Base-by-base conservation (phyloP, 495 filamentous ascomycete species). In the Penicillium salamii region DNA sequence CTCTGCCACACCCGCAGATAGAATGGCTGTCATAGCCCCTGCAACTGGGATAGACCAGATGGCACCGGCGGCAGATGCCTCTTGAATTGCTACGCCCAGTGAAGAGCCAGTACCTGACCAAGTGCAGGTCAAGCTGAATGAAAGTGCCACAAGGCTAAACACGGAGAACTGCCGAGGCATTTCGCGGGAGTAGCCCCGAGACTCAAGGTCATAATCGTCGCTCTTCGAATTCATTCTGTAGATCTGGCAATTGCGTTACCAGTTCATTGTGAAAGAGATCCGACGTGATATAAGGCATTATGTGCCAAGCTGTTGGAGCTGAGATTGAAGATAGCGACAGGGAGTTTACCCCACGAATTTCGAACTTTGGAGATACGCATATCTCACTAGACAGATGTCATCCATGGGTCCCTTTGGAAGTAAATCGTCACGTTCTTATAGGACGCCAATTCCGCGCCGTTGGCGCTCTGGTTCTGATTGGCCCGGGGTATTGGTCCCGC, bases 51-150 rank as follows among this genome's bases (percentile, higher is more conserved):
- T 18, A 12, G 42, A 52, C 42, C 49, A 52, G 15, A 52, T 5
- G 4, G 49, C 46, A 1, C 49, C 42, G 1, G 49, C 34, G 8
- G 49, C 41, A 11, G 49, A 52, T 39, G 34, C 31, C 13, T 52
- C 42, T 24, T 26, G 18, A 12, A 52, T 15, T 15, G 32, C 29
- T 4, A 53, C 46, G 5, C 50, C 50, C 14, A 53, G 21, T 6
- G 50, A 53, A 2, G 50, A 53, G 7, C 50, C 50, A 35, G 42
- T 47, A 7, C 42, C 50, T 13, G 37, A 42, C 50, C 50, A 53
- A 17, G 34, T 53, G 20, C 50, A 53, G n/a, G 50, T 46, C 35
- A 46, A 20, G 40, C 23, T 47, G 28, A 53, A 53, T 4, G 35
- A 46, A 9, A 53, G 37, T 0, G 50, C 34, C 19, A 38, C 42